Evolutionary conservation across 805 yeast genomes (phyloP).

Genomic region (Metschnikowia matae): DNA sequence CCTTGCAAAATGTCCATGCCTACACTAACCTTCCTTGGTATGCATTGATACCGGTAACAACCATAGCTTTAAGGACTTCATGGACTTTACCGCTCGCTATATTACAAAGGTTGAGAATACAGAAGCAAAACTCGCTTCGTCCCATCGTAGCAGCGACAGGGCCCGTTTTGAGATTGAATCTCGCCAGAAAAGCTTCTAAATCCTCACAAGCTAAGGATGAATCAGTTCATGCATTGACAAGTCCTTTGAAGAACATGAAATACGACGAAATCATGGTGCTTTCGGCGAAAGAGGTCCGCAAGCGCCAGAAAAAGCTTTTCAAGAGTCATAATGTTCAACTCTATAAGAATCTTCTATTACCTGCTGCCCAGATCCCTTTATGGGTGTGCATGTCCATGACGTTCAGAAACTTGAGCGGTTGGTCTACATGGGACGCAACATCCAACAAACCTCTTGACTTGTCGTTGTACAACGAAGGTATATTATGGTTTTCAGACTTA

Average conservation of each 20-base stretch:
- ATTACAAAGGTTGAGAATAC: slow-evolving; percentile 61
- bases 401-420: slow-evolving; percentile 71
- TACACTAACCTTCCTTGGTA: slow-evolving; percentile 77
- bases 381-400: slow-evolving; percentile 80
- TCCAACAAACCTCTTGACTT: slow-evolving; percentile 48
- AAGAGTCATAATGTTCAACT: slow-evolving; percentile 62
- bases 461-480: slow-evolving; percentile 48
- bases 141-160: slow-evolving; percentile 72
- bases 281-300: slow-evolving; percentile 72
- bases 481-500: slow-evolving; percentile 60
- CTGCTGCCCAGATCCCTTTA: slow-evolving; percentile 78
- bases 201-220: slow-evolving; percentile 25
- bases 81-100: slow-evolving; percentile 80
- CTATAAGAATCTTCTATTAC: slow-evolving; percentile 76
- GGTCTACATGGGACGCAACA: slow-evolving; percentile 44
- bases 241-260: slow-evolving; percentile 45
- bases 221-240: slow-evolving; percentile 21
- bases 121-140: slow-evolving; percentile 64
- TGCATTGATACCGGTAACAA: slow-evolving; percentile 68
- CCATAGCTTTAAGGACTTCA: slow-evolving; percentile 58
- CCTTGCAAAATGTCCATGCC: slow-evolving; percentile 48
- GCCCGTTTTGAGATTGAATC: slow-evolving; percentile 62
- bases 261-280: slow-evolving; percentile 76
- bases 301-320: slow-evolving; percentile 70
- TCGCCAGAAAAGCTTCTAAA: slow-evolving; percentile 45